Conservation (phyloP, 23 red algal species). For the Agarophyton chilense region DNA sequence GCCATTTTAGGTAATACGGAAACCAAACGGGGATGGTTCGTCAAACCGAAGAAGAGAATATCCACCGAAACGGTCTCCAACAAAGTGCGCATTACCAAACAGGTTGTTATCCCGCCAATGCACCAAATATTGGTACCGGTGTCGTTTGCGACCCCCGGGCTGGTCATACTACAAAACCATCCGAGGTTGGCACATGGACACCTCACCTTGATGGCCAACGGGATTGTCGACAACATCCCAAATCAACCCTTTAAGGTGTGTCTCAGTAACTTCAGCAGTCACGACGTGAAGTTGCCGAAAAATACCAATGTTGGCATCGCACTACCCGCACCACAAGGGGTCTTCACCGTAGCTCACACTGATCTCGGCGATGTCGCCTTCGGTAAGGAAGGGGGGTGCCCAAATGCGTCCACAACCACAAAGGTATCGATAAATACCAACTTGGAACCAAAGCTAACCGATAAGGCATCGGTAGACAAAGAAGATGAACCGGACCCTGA, state of each 20-base stretch:
- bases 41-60: too few relatives aligned
- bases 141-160: neutral
- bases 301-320: neutral
- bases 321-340: neutral
- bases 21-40: neutral
- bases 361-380: neutral
- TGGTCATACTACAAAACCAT: neutral
- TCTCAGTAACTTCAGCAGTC: slow-evolving; percentile 3
- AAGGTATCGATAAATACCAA: too few relatives aligned
- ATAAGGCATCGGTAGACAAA: neutral
- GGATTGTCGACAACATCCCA: too few relatives aligned
- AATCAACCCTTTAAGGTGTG: neutral
- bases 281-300: neutral
- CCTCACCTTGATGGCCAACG: too few relatives aligned
- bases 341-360: neutral
- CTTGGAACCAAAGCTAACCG: too few relatives aligned
- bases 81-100: too few relatives aligned
- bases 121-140: too few relatives aligned
- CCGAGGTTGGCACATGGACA: neutral
- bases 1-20: neutral
- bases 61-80: too few relatives aligned
- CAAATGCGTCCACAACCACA: too few relatives aligned
- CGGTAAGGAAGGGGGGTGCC: neutral
- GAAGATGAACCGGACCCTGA: neutral
- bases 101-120: too few relatives aligned